Percentiles rank a stretch among this genome's conserved stretches.
These are phyloP conservation scores for Tuber indicum DNA, from an alignment of 495 filamentous ascomycete species.

Conservation along the genomic window DNA sequence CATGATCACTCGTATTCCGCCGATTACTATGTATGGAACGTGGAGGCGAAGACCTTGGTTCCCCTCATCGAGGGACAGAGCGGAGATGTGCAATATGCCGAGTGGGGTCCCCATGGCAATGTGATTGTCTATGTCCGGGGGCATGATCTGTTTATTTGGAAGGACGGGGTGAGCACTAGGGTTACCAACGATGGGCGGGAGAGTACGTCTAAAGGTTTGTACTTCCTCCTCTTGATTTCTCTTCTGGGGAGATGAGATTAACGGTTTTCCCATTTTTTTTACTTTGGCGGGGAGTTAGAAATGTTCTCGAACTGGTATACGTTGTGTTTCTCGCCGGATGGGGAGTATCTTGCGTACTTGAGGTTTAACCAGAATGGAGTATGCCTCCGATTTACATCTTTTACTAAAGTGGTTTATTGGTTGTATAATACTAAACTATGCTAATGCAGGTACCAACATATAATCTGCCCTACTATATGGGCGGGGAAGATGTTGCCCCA, in stretches of 20 bases:
- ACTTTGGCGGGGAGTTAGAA: slow-evolving; percentile 40
- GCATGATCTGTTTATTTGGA: slow-evolving; percentile 54
- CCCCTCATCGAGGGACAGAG: slow-evolving; percentile 48
- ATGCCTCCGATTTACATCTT: slow-evolving; percentile 17
- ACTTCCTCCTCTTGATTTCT: neutral
- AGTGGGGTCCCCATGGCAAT: slow-evolving; percentile 47
- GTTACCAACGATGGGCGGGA: slow-evolving; percentile 53
- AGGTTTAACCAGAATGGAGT: slow-evolving; percentile 55
- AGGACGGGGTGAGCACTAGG: slow-evolving; percentile 46
- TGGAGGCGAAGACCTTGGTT: slow-evolving; percentile 45
- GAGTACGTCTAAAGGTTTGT: slow-evolving; percentile 50
- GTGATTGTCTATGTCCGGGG: slow-evolving; percentile 53
- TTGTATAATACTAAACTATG: neutral
- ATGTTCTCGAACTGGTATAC: slow-evolving; percentile 49
- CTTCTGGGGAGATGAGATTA: slow-evolving; percentile 8
- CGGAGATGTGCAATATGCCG: slow-evolving; percentile 54
- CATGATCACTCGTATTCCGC: slow-evolving; percentile 55
- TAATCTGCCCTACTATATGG: slow-evolving; percentile 55
- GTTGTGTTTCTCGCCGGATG: slow-evolving; percentile 56
- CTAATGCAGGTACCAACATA: slow-evolving; percentile 47
- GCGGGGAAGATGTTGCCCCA: slow-evolving; percentile 46
- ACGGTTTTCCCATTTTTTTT: neutral
- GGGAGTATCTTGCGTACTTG: slow-evolving; percentile 52
- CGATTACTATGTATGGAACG: slow-evolving; percentile 52
- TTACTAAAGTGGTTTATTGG: neutral